A percentile compares a stretch with the other conserved stretches of the same genome.
Evolutionary conservation across 169 alveolate species (phyloP).

Genomic region (Pseudocohnilembus persalinus): DNA sequence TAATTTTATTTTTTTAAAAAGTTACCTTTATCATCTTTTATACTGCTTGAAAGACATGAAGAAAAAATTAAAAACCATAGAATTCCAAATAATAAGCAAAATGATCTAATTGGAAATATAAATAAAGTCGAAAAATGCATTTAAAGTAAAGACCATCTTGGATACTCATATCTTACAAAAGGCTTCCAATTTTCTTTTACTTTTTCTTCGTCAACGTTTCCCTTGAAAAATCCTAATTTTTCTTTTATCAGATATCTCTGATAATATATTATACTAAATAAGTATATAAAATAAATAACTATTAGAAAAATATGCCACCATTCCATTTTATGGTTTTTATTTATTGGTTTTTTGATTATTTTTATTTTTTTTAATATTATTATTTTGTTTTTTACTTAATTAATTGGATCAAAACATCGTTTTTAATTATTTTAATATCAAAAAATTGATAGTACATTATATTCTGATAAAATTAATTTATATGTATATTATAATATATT

Average conservation of each 20-base stretch:
- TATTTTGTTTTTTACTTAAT: neutral
- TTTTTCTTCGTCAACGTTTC: neutral
- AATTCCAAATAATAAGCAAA: constrained; percentile 2
- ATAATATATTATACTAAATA: neutral
- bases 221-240: neutral
- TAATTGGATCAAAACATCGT: no score
- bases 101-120: constrained; percentile 27
- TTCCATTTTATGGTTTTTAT: neutral
- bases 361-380: no score
- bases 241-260: neutral
- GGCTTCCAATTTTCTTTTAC: constrained; percentile 24
- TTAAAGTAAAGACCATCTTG: constrained; percentile 24
- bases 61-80: constrained; percentile 14
- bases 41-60: neutral
- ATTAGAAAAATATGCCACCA: neutral
- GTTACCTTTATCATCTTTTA: no score
- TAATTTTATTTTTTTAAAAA: no score
- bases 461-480: no score
- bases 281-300: no score
- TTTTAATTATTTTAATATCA: no score
- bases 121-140: constrained; percentile 35
- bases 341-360: no score
- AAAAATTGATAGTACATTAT: no score
- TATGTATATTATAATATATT: no score
- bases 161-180: constrained; percentile 30